phyloP scores from a whole-genome alignment of 1,284 basidiomycete genomes.

The Cystobasidium slooffiae region DNA sequence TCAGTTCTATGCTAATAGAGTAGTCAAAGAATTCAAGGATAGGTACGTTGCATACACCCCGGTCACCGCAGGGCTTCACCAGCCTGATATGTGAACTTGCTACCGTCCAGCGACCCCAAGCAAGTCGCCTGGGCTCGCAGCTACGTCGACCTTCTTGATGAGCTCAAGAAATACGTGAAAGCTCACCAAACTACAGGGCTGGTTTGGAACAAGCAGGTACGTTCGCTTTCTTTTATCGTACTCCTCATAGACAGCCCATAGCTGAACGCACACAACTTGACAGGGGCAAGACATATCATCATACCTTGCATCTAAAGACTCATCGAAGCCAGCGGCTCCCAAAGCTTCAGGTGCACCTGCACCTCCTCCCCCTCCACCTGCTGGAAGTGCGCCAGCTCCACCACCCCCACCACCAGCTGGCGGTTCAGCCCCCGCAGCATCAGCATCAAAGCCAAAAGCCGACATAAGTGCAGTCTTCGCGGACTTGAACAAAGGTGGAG shows the following conservation, averaged over 20 bases:
- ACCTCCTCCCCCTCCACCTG: constrained; percentile 52
- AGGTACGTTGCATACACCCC: constrained; percentile 65
- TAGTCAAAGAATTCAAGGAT: constrained; percentile 92
- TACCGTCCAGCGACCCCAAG: constrained; percentile 71
- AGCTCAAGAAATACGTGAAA: constrained; percentile 79
- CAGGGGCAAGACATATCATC: constrained; percentile 55
- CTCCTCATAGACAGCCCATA: neutral
- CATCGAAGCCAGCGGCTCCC: constrained; percentile 65
- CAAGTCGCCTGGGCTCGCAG: constrained; percentile 86
- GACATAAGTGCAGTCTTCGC: constrained; percentile 89
- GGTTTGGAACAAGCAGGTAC: constrained; percentile 82
- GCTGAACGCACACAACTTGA: neutral
- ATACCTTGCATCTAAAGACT: constrained; percentile 42
- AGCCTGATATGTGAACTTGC: neutral
- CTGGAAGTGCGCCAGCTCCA: constrained; percentile 58
- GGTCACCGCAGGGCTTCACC: neutral
- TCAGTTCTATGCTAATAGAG: constrained; percentile 86
- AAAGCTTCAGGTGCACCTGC: constrained; percentile 54
- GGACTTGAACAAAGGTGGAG: constrained; percentile 85
- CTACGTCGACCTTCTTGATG: constrained; percentile 74
- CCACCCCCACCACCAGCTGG: constrained; percentile 68
- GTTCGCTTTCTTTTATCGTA: constrained; percentile 46
- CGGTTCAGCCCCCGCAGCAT: constrained; percentile 57
- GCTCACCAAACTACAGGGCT: constrained; percentile 87
- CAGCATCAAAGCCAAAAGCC: constrained; percentile 59